phyloP scores from a whole-genome alignment of 2,329 filamentous ascomycete genomes.

The Stromatinia cepivora region DNA sequence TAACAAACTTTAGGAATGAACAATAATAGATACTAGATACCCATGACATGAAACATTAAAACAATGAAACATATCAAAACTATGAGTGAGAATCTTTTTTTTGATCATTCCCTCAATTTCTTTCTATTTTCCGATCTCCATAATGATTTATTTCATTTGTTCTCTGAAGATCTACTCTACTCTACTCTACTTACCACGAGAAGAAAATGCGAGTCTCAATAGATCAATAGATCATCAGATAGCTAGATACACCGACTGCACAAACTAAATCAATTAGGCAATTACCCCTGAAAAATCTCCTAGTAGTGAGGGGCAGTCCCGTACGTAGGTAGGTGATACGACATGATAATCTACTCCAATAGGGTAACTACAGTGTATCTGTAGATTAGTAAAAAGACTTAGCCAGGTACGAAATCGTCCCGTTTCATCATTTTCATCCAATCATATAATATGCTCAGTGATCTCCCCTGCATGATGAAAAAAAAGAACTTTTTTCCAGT shows the following conservation, averaged over 20 bases:
- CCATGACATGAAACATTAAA: too few species aligned
- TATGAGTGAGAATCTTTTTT: neutral
- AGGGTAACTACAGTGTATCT: neutral
- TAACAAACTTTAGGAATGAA: neutral
- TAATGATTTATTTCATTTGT: neutral
- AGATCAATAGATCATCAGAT: neutral
- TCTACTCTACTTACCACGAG: conserved; percentile 3
- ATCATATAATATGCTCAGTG: neutral
- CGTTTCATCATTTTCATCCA: neutral
- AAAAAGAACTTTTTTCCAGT: neutral
- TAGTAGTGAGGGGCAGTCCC: neutral
- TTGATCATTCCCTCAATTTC: neutral
- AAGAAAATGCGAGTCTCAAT: neutral
- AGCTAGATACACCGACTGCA: neutral
- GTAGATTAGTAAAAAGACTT: neutral
- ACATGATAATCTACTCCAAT: neutral
- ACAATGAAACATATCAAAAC: neutral
- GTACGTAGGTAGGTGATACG: neutral
- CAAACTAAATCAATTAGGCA: neutral
- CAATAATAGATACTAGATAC: neutral
- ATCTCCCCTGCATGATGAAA: conserved; percentile 10
- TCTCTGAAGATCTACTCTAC: neutral
- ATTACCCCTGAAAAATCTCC: conserved; percentile 4
- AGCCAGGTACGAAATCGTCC: conserved; percentile 8
- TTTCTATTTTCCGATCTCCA: neutral